Conservation (phyloP, 345 rosid genomes). For the Rhizophora mangle region DNA sequence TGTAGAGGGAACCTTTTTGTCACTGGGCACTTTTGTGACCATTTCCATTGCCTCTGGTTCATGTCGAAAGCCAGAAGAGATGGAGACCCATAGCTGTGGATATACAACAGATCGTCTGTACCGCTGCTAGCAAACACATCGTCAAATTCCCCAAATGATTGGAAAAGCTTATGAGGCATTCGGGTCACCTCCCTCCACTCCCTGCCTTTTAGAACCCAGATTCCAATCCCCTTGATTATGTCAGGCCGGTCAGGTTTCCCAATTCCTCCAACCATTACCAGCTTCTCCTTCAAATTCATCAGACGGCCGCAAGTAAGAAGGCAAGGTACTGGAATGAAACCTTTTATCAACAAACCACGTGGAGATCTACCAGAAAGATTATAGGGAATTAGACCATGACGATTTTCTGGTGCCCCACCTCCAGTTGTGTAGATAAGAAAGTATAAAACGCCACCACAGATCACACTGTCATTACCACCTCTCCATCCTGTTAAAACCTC, state of each 20-base stretch:
- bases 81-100: slow-evolving; percentile 91
- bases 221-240: slow-evolving; percentile 88
- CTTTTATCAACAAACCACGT: slow-evolving; percentile 40
- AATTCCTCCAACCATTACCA: slow-evolving; percentile 94
- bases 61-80: slow-evolving; percentile 69
- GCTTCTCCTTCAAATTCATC: slow-evolving; percentile 81
- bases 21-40: slow-evolving; percentile 88
- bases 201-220: slow-evolving; percentile 72
- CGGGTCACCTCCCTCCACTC: slow-evolving; percentile 71
- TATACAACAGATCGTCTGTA: slow-evolving; percentile 64
- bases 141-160: slow-evolving; percentile 94
- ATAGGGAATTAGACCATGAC: slow-evolving; percentile 66
- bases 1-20: slow-evolving; percentile 90
- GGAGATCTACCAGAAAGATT: slow-evolving; percentile 45
- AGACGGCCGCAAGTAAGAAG: slow-evolving; percentile 88
- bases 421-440: slow-evolving; percentile 74
- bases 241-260: slow-evolving; percentile 82
- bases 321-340: slow-evolving; percentile 68
- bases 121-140: slow-evolving; percentile 97
- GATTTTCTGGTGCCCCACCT: slow-evolving; percentile 51
- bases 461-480: slow-evolving; percentile 88
- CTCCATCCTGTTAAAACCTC: slow-evolving; percentile 94
- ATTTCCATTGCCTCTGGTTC: slow-evolving; percentile 69
- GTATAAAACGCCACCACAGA: slow-evolving; percentile 65
- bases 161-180: slow-evolving; percentile 87